A percentile compares a stretch with the other conserved stretches of the same genome.
Evolutionary conservation across 2,329 filamentous ascomycete species (phyloP).

Genomic region (Didymellaceae sp.): DNA sequence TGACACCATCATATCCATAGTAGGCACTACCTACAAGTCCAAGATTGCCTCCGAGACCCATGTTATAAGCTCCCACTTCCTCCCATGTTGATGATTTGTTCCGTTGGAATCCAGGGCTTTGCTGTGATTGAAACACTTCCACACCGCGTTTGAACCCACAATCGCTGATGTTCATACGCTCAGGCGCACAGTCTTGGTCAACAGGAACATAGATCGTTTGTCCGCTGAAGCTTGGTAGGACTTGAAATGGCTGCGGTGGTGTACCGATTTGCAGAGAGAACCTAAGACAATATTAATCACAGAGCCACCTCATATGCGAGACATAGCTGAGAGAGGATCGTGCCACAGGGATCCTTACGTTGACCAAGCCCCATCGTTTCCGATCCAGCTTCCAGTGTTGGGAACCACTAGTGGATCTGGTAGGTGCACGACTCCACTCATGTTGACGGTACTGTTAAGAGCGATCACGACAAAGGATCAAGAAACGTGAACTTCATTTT

Average conservation of each 20-base stretch:
- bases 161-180: neutral
- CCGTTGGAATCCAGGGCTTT: neutral
- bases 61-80: slow-evolving; percentile 64
- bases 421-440: neutral
- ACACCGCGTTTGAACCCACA: slow-evolving; percentile 1
- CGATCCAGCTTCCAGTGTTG: slow-evolving; percentile 20
- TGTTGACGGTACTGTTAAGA: neutral
- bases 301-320: neutral
- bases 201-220: slow-evolving; percentile 22
- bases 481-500: neutral
- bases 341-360: slow-evolving; percentile 24
- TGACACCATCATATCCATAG: slow-evolving; percentile 63
- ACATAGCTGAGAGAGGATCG: neutral
- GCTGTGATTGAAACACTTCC: neutral
- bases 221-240: slow-evolving; percentile 30
- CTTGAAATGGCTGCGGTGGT: slow-evolving; percentile 34
- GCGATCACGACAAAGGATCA: neutral
- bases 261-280: slow-evolving; percentile 37
- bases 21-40: slow-evolving; percentile 66
- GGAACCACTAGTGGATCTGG: slow-evolving; percentile 4
- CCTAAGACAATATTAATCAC: neutral
- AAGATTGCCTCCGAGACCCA: slow-evolving; percentile 64
- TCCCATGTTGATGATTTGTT: slow-evolving; percentile 57
- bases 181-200: neutral
- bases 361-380: slow-evolving; percentile 32